These are phyloP conservation scores for Paracorniculantispora psalliotae DNA, from an alignment of 2,329 filamentous ascomycete genomes.

Conservation along the genomic window DNA sequence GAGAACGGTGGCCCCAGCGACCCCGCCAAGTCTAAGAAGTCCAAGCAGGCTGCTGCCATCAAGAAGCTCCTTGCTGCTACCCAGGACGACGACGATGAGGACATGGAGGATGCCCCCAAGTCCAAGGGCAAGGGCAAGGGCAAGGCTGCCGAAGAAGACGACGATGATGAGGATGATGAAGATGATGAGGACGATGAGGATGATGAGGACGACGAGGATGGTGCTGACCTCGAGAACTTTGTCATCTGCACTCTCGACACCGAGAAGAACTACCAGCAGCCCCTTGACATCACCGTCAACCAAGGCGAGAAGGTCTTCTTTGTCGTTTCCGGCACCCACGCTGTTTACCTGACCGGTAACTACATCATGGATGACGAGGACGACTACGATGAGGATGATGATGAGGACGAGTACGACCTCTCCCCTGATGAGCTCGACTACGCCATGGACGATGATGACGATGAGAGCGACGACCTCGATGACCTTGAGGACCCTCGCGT, in stretches of 20 bases:
- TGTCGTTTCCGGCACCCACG: slow-evolving; percentile 82
- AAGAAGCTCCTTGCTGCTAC: slow-evolving; percentile 72
- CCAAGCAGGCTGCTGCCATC: slow-evolving; percentile 69
- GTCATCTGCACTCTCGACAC: slow-evolving; percentile 95
- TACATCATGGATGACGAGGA: slow-evolving; percentile 74
- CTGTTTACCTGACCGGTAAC: slow-evolving; percentile 91
- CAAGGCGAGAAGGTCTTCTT: slow-evolving; percentile 91
- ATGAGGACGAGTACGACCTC: slow-evolving; percentile 74
- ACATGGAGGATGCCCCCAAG: slow-evolving; percentile 66
- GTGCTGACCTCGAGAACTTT: slow-evolving; percentile 74
- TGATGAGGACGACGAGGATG: slow-evolving; percentile 56
- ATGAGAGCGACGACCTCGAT: slow-evolving; percentile 73
- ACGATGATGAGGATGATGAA: slow-evolving; percentile 54
- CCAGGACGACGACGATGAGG: slow-evolving; percentile 52
- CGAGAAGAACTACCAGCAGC: slow-evolving; percentile 86
- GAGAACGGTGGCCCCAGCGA: slow-evolving; percentile 87
- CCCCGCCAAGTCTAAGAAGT: slow-evolving; percentile 83
- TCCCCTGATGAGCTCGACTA: slow-evolving; percentile 75
- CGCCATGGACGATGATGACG: slow-evolving; percentile 67
- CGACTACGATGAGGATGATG: slow-evolving; percentile 58
- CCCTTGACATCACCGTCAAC: slow-evolving; percentile 85
- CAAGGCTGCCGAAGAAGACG: slow-evolving; percentile 52
- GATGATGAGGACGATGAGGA: slow-evolving; percentile 46
- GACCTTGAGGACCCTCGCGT: slow-evolving; percentile 74
- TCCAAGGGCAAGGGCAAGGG: slow-evolving; percentile 55